A percentile compares a stretch with the other conserved stretches of the same genome.
Conservation (phyloP, 1,284 basidiomycete genomes). For the Ustilago xerochloae region DNA sequence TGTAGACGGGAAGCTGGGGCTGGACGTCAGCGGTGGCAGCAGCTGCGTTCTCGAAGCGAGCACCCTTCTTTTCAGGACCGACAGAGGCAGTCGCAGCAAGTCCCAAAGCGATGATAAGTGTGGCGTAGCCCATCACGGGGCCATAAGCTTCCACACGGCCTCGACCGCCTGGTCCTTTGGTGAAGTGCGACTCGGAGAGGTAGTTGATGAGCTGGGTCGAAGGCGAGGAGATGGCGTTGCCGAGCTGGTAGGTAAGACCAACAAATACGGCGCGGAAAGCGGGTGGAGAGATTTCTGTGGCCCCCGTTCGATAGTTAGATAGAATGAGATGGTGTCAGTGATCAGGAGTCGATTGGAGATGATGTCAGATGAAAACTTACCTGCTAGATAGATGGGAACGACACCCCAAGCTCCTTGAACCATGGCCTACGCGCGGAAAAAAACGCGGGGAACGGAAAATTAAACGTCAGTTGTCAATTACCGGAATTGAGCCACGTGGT, state of each 20-base stretch:
- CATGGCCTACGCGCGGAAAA: constrained; percentile 14
- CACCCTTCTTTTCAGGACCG: constrained; percentile 52
- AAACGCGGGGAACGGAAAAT: constrained; percentile 3
- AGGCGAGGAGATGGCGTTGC: constrained; percentile 68
- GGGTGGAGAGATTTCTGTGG: constrained; percentile 45
- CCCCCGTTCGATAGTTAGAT: no score
- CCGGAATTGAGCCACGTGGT: constrained; percentile 3
- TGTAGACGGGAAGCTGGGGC: constrained; percentile 27
- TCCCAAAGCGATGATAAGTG: constrained; percentile 47
- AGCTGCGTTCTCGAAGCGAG: constrained; percentile 45
- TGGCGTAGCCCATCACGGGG: constrained; percentile 53
- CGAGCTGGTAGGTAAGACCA: constrained; percentile 56
- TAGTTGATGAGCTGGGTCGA: constrained; percentile 56
- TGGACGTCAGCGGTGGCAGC: constrained; percentile 34
- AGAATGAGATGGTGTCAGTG: no score
- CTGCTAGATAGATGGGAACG: constrained; percentile 51
- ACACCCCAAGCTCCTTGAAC: constrained; percentile 57
- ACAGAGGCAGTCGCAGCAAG: constrained; percentile 40
- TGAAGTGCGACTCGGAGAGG: constrained; percentile 44
- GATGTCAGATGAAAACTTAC: no score
- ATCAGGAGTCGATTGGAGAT: no score
- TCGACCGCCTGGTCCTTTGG: constrained; percentile 7
- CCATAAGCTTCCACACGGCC: constrained; percentile 51
- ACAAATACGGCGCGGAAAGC: constrained; percentile 52
- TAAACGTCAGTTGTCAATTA: constrained; percentile 21